Base-by-base conservation (phyloP, 805 yeast species). In the Tetrapisispora pingtungensis region DNA sequence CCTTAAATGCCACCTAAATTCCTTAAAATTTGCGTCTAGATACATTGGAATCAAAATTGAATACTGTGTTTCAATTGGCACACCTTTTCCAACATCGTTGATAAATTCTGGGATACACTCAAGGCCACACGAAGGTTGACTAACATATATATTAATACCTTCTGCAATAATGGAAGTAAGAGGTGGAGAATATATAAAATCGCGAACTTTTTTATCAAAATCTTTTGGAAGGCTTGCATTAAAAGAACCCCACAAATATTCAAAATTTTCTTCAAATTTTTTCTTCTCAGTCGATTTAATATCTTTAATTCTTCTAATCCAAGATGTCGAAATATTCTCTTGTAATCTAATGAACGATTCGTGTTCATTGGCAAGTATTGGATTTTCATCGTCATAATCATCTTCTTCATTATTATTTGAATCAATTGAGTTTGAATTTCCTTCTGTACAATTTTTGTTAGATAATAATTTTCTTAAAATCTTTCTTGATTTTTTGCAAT, bases 41-140 rank as follows among this genome's bases (percentile, higher is more conserved):
- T 67, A 67, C 44, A 79, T 54, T 0, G 97, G 97, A 2, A 88
- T 54, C 57, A 81, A 58, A 17, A 84, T 68, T 0, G 90, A 78
- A 59, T 77, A 89, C 42, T 69, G 57, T 0, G 87, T 77, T 46
- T 82, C 85, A 42, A 58, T 56, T 0, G 97, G 97, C 12, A 82
- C 74, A 0, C 93, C 94, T 57, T 87, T 88, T 1, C 97, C 97
- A 7, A 83, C 68, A 5, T 77, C 73, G 56, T 80, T 61, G 24
- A 89, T 57, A 57, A 78, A 89, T n/a, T 77, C 62, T 1, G 83
- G 74, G 27, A 84, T 65, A 7, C 74, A 66, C 2, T 67, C 70
- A 10, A 70, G 48, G 1, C 79, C 78, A 55, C 73, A 74, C 0
- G 63, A 51, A 0, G 89, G 85, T 36, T 70, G 67, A 27, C 64